These are phyloP conservation scores for Globisporangium apiculatum DNA, from an alignment of 352 stramenopile genomes.

Conservation along the genomic window DNA sequence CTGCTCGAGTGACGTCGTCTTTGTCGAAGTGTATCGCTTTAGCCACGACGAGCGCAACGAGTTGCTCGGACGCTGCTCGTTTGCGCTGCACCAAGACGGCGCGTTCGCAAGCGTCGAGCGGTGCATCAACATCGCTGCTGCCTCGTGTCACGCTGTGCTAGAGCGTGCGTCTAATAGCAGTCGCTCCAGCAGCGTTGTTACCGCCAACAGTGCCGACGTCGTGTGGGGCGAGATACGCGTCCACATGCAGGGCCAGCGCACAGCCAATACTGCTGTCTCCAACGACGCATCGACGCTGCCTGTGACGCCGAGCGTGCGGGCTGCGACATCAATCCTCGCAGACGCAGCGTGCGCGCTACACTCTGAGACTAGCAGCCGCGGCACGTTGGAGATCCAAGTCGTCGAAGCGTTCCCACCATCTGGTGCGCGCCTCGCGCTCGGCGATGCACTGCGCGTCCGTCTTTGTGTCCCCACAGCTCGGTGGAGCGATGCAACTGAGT, in stretches of 20 bases:
- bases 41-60: slow-evolving; percentile 10
- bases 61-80: slow-evolving; percentile 3
- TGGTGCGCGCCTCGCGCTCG: not conserved
- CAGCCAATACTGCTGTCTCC: no score
- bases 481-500: slow-evolving; percentile 3
- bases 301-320: not conserved
- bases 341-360: not conserved
- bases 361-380: not conserved
- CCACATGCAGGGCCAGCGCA: not conserved
- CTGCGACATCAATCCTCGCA: slow-evolving; percentile 4
- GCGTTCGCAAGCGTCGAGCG: not conserved
- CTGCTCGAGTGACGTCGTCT: slow-evolving; percentile 6
- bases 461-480: not conserved
- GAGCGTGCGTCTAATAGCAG: not conserved
- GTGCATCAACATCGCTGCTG: not conserved
- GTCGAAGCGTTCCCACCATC: slow-evolving; percentile 4
- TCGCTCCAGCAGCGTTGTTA: not conserved
- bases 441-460: not conserved
- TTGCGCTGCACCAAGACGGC: not conserved
- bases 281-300: not conserved
- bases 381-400: slow-evolving; percentile 6
- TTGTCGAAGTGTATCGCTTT: slow-evolving; percentile 11
- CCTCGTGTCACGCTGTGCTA: not conserved
- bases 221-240: not conserved
- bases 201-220: not conserved